Evolutionary conservation across 768 basidiomycete species (phyloP).

Genomic region (Phlebiopsis flavidoalba): DNA sequence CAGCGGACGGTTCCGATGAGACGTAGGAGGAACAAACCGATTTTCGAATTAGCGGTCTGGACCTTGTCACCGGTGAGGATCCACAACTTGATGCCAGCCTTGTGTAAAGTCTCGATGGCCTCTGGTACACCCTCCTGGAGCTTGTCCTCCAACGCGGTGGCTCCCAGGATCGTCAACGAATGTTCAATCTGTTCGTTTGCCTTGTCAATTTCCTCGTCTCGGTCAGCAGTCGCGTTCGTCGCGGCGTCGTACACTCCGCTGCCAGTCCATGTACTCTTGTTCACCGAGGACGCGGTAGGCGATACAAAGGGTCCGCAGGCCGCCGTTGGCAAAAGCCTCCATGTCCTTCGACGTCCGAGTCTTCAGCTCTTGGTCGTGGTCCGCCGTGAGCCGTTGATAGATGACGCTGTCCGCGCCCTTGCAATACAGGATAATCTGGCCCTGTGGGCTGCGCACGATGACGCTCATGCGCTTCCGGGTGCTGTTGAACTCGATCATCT

Average conservation of each 20-base stretch:
- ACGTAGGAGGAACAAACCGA: constrained; percentile 42
- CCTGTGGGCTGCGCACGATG: constrained; percentile 80
- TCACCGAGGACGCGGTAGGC: constrained; percentile 75
- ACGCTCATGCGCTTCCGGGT: constrained; percentile 96
- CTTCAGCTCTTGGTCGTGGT: constrained; percentile 72
- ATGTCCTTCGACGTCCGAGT: constrained; percentile 80
- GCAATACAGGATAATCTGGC: constrained; percentile 78
- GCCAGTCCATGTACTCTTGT: constrained; percentile 83
- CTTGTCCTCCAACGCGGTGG: constrained; percentile 96
- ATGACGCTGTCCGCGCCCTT: constrained; percentile 98
- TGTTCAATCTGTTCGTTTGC: constrained; percentile 83
- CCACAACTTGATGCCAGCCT: constrained; percentile 97
- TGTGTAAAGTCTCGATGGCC: constrained; percentile 86
- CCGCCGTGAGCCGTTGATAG: constrained; percentile 74
- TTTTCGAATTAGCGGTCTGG: constrained; percentile 98
- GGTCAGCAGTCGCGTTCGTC: constrained; percentile 63
- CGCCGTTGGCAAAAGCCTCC: constrained; percentile 91
- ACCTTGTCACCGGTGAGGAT: constrained; percentile 97
- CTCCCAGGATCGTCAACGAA: constrained; percentile 79
- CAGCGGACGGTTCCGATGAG: neutral
- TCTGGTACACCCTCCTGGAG: constrained; percentile 96
- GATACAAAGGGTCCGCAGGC: constrained; percentile 87
- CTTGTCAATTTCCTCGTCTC: constrained; percentile 91
- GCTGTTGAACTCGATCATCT: constrained; percentile 90
- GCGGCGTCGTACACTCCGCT: constrained; percentile 77